phyloP scores from a whole-genome alignment of 768 basidiomycete genomes.

The Phaffia australis region DNA sequence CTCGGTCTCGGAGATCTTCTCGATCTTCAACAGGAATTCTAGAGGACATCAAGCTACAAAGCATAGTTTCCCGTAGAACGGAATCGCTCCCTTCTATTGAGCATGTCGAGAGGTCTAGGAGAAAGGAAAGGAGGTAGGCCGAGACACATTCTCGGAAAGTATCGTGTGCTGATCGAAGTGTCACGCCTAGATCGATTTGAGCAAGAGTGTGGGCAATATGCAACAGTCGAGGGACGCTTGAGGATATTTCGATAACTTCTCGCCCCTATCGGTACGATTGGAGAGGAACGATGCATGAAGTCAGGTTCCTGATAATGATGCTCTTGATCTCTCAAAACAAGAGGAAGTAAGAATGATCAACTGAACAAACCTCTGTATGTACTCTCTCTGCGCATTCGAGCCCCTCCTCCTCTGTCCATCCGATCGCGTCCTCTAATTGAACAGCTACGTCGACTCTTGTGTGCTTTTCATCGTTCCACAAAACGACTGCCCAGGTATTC shows the following conservation, averaged over 20 bases:
- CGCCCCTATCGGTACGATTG: conserved; percentile 47
- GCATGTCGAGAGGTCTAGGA: conserved; percentile 32
- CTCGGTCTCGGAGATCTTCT: background rate
- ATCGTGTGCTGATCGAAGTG: conserved; percentile 73
- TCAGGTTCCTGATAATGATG: background rate
- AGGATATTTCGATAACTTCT: conserved; percentile 68
- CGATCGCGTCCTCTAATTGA: conserved; percentile 35
- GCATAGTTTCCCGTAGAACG: background rate
- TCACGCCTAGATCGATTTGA: conserved; percentile 84
- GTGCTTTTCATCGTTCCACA: conserved; percentile 98
- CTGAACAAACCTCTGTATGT: conserved; percentile 31
- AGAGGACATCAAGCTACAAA: conserved; percentile 30
- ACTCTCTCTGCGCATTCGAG: conserved; percentile 31
- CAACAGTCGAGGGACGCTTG: conserved; percentile 47
- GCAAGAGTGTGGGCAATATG: conserved; percentile 67
- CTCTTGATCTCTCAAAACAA: background rate
- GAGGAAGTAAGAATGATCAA: background rate
- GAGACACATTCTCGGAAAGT: conserved; percentile 79
- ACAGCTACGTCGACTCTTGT: conserved; percentile 72
- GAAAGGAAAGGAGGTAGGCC: conserved; percentile 53
- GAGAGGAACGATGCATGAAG: background rate
- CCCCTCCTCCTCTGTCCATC: conserved; percentile 28
- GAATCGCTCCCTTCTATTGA: conserved; percentile 31
- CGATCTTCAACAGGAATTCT: conserved; percentile 40
- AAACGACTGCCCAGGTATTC: conserved; percentile 51